Evolutionary conservation across 768 basidiomycete species (phyloP).

Genomic region (Hemileccinum rubropunctum): DNA sequence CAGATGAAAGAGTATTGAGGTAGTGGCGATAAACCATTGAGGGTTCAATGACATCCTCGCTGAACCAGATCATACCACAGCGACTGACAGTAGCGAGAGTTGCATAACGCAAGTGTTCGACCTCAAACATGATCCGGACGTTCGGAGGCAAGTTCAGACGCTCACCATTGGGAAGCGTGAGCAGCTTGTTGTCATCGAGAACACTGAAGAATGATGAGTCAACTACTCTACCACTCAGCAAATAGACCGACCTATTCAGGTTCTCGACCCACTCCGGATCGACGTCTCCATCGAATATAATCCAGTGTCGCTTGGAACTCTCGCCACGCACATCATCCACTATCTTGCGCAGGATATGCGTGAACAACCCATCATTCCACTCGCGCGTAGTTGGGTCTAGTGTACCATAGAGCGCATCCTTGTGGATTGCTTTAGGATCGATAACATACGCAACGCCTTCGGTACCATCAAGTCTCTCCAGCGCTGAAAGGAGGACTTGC

Average conservation of each 20-base stretch:
- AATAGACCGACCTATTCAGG: constrained; percentile 77
- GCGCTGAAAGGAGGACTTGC: constrained; percentile 87
- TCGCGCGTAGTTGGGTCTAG: constrained; percentile 96
- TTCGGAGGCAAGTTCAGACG: constrained; percentile 95
- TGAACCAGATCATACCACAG: constrained; percentile 99
- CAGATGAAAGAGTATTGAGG: constrained; percentile 67
- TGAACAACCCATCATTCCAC: constrained; percentile 99
- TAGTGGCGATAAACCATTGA: constrained; percentile 91
- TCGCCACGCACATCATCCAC: constrained; percentile 99
- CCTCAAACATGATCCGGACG: constrained; percentile 99
- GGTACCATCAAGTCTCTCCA: constrained; percentile 86
- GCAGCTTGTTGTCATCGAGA: constrained; percentile 95
- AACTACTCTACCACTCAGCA: background rate
- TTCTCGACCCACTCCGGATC: constrained; percentile 99
- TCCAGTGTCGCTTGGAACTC: constrained; percentile 96
- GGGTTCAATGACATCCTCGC: constrained; percentile 90
- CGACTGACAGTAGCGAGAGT: constrained; percentile 99
- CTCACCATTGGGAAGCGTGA: constrained; percentile 97
- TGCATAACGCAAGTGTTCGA: constrained; percentile 95
- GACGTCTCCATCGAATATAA: constrained; percentile 98
- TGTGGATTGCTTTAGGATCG: constrained; percentile 98
- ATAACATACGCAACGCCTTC: constrained; percentile 97
- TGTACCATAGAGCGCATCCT: constrained; percentile 96
- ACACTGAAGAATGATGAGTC: constrained; percentile 55
- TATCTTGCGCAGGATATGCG: constrained; percentile 95